These are phyloP conservation scores for Coniophora puteana DNA, from an alignment of 1,284 basidiomycete genomes.

Conservation along the genomic window DNA sequence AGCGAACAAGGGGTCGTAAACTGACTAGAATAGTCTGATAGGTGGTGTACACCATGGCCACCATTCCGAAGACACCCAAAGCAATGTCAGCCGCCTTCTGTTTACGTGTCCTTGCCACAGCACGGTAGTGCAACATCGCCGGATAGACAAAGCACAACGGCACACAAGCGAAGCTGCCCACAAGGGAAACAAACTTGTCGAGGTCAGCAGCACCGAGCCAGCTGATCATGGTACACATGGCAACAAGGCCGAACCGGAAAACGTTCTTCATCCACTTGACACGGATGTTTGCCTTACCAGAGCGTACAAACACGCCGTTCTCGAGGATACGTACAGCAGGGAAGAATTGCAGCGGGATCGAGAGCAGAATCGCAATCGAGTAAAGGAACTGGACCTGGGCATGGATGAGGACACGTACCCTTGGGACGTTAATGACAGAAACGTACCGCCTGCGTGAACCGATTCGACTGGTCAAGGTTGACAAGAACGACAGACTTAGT, in stretches of 20 bases:
- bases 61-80: slow-evolving; percentile 79
- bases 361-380: slow-evolving; percentile 91
- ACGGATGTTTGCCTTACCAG: slow-evolving; percentile 69
- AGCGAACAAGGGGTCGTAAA: slow-evolving; percentile 9
- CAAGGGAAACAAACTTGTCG: slow-evolving; percentile 95
- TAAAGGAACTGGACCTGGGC: slow-evolving; percentile 78
- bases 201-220: slow-evolving; percentile 87
- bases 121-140: slow-evolving; percentile 90
- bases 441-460: slow-evolving; percentile 84
- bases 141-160: slow-evolving; percentile 95
- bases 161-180: slow-evolving; percentile 93
- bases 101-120: slow-evolving; percentile 71
- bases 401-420: neutral
- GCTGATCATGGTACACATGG: slow-evolving; percentile 73
- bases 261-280: slow-evolving; percentile 93
- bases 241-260: slow-evolving; percentile 79
- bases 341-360: slow-evolving; percentile 95
- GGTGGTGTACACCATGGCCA: slow-evolving; percentile 86
- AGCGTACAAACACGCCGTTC: slow-evolving; percentile 90
- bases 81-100: slow-evolving; percentile 75
- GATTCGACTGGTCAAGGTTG: slow-evolving; percentile 84
- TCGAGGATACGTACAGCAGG: slow-evolving; percentile 97
- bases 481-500: slow-evolving; percentile 94
- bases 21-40: slow-evolving; percentile 72
- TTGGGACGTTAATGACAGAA: slow-evolving; percentile 7